Conservation (phyloP, 345 rosid species). For the Geranium brycei region DNA sequence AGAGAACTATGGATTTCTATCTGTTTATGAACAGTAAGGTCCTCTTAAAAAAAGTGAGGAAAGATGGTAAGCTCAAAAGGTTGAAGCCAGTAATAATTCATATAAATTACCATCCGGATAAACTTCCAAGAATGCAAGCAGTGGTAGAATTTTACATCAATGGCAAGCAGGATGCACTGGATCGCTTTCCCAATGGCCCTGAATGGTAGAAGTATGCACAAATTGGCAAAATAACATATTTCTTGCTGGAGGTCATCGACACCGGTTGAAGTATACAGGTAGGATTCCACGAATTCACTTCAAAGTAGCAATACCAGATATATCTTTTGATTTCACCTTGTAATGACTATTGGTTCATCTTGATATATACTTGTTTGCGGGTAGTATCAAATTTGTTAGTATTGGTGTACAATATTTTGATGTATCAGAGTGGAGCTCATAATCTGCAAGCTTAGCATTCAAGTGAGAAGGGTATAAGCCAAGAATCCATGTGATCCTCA, state of each 20-base stretch:
- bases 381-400: no score
- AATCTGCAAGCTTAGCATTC: background rate
- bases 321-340: background rate
- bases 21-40: conserved; percentile 90
- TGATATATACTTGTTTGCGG: background rate
- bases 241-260: background rate
- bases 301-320: background rate
- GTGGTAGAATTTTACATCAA: conserved; percentile 53
- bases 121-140: conserved; percentile 67
- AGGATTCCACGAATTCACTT: background rate
- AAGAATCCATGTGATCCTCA: background rate
- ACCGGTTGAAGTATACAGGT: background rate
- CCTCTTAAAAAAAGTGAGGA: conserved; percentile 84
- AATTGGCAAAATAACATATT: background rate
- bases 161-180: conserved; percentile 64
- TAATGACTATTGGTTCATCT: background rate
- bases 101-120: conserved; percentile 75
- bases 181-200: conserved; percentile 69
- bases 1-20: conserved; percentile 78
- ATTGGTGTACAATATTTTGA: no score
- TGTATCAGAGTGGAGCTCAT: no score
- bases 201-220: conserved; percentile 20
- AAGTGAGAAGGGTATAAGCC: no score
- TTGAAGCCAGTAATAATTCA: conserved; percentile 73
- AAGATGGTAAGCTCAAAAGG: conserved; percentile 45